Percentiles rank a stretch among this genome's conserved stretches.
phyloP scores from a whole-genome alignment of 495 filamentous ascomycete genomes.

The Acidomyces sp. region DNA sequence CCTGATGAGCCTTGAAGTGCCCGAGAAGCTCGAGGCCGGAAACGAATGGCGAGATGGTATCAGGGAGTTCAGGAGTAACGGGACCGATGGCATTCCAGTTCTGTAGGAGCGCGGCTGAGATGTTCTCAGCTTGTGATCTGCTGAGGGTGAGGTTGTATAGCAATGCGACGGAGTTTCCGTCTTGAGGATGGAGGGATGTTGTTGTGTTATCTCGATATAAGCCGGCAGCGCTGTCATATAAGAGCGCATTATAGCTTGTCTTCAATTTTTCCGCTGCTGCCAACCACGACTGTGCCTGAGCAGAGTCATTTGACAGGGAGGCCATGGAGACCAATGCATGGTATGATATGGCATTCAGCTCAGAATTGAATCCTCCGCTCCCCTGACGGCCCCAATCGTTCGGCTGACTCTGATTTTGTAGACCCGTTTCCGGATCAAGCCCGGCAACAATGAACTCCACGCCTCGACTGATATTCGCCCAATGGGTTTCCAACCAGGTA shows the following conservation, averaged over 20 bases:
- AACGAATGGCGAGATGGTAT: conserved; percentile 7
- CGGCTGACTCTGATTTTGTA: not conserved
- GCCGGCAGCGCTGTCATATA: not conserved
- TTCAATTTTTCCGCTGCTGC: not conserved
- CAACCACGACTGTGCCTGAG: not conserved
- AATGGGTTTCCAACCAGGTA: not conserved
- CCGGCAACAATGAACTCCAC: not conserved
- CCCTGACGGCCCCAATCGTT: conserved; percentile 7
- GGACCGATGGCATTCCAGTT: not conserved
- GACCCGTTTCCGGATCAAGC: not conserved
- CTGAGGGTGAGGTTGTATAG: conserved; percentile 1
- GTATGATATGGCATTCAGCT: conserved; percentile 1
- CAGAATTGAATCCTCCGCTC: conserved; percentile 1
- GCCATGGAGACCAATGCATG: not conserved
- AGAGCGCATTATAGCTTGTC: not conserved
- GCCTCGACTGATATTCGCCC: not conserved
- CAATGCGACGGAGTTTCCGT: conserved; percentile 15
- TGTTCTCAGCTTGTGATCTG: not conserved
- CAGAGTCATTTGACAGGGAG: not conserved
- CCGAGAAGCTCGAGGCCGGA: conserved; percentile 4
- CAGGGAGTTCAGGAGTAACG: conserved; percentile 2
- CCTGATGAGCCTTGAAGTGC: conserved; percentile 2
- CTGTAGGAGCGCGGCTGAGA: not conserved
- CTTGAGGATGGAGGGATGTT: conserved; percentile 28
- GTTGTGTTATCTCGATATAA: conserved; percentile 22